Conservation (phyloP, 202 grass and related monocot genomes). For the Carex arenaria region DNA sequence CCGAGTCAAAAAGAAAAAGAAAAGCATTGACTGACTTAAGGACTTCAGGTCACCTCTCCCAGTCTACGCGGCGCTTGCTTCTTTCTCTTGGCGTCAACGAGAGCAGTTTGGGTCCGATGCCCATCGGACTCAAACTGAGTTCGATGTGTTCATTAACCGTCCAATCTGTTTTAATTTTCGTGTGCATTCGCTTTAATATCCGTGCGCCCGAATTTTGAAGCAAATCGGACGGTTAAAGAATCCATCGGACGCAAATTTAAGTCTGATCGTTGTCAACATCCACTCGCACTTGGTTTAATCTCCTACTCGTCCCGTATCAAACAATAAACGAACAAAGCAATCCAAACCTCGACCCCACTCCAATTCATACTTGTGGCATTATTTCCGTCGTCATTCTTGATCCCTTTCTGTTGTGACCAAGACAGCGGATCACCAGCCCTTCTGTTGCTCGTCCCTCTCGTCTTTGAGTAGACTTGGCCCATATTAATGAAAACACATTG, state of each 20-base stretch:
- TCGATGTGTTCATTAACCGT: too few species aligned
- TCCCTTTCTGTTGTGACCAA: background rate
- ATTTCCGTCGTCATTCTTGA: background rate
- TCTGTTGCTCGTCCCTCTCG: background rate
- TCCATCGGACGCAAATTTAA: too few species aligned
- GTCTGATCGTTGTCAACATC: too few species aligned
- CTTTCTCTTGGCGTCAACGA: too few species aligned
- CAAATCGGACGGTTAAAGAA: too few species aligned
- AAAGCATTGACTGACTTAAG: background rate
- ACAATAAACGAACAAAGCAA: background rate
- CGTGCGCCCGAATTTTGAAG: too few species aligned
- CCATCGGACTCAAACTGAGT: too few species aligned
- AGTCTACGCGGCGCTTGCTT: background rate
- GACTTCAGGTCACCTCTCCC: background rate
- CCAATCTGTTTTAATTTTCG: too few species aligned
- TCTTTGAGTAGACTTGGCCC: background rate
- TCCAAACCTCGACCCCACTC: background rate
- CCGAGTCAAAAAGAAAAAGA: background rate
- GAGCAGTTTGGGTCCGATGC: too few species aligned
- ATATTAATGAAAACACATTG: background rate
- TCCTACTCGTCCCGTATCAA: background rate
- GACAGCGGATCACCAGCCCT: background rate
- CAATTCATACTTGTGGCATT: background rate
- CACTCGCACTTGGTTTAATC: background rate
- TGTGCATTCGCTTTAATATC: too few species aligned